Evolutionary conservation across 2,329 filamentous ascomycete genomes (phyloP), one percentile per base, ranked within the genome.

Genomic region (Trichoderma asperellum): DNA sequence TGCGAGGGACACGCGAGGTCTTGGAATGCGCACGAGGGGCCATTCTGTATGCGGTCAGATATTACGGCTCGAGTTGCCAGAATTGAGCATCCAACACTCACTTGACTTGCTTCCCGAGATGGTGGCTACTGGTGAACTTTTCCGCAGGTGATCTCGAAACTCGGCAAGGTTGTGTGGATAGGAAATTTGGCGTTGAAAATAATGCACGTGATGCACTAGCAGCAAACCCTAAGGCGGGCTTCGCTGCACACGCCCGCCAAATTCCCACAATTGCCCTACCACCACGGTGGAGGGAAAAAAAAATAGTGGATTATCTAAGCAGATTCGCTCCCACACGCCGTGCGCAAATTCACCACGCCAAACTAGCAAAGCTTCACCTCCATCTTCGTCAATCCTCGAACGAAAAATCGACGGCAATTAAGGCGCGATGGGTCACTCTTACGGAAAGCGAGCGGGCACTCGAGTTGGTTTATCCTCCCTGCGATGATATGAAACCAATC

Each of bases 1-100:
- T 92, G 86, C 92, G 89, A 81, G 95, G 94, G 88, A 97, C 94
- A 92, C 97, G 97, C 85, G 96, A 96, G 89, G 96, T 99, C 93
- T 99, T 99, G 83, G 92, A 96, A 88, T 97, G 97, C 79, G 91
- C 92, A 83, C 80, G 80, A 71, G 80, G 80, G 79, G 80, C 77
- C 80, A 81, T 81, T 73, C 80, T 81, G 72, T 70, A 69, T 67
- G 68, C 58, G 74, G 74, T 80, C 76, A 79, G 74, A 76, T 70
- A 68, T 63, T 72, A 70, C 52, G 71, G 60, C 60, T 68, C 65
- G 49, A 53, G n/a, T 32, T 24, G 63, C 56, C 59, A 63, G 65
- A 69, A 67, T 55, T 53, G 49, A 34, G 40, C 10, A 43, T 70
- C 59, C 58, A 59, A 37, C 32, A 80, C 80, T 80, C 71, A 81